Evolutionary conservation across 805 yeast genomes (phyloP).

Genomic region (Lachancea lanzarotensis): DNA sequence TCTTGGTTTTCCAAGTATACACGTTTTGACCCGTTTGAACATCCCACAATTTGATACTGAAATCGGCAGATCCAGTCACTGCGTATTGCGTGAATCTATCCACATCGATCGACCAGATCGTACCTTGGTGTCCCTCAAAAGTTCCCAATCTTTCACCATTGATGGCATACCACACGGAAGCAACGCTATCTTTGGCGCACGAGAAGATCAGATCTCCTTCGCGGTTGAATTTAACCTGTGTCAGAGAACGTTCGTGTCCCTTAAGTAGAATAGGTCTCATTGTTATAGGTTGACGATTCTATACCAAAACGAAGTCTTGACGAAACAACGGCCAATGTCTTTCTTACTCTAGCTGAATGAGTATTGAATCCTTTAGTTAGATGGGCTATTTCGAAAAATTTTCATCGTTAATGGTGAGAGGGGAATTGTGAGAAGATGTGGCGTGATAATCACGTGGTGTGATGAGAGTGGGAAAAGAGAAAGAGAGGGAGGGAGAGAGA

Average conservation of each 20-base stretch:
- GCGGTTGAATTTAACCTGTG: conserved; percentile 90
- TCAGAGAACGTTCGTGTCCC: conserved; percentile 97
- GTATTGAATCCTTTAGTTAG: no score
- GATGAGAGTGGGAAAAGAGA: background rate
- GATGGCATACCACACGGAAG: conserved; percentile 87
- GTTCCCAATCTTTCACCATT: conserved; percentile 98
- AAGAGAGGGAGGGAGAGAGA: background rate
- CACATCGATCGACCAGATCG: conserved; percentile 90
- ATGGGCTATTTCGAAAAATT: background rate
- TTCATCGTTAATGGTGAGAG: background rate
- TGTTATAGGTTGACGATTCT: background rate
- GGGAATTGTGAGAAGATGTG: background rate
- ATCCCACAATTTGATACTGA: conserved; percentile 77
- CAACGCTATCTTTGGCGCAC: conserved; percentile 84
- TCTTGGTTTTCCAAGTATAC: conserved; percentile 62
- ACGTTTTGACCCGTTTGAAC: conserved; percentile 71
- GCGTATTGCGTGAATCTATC: conserved; percentile 62
- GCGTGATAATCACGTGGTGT: background rate
- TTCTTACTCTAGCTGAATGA: no score
- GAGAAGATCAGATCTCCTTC: conserved; percentile 94
- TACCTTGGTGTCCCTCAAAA: conserved; percentile 81
- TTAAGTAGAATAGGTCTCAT: conserved; percentile 70
- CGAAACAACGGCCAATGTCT: no score
- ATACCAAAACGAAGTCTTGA: no score
- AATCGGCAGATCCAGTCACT: conserved; percentile 89